Evolutionary conservation across 2,329 filamentous ascomycete genomes (phyloP), one percentile per base, ranked within the genome.

Genomic region (Xylaria sp.): DNA sequence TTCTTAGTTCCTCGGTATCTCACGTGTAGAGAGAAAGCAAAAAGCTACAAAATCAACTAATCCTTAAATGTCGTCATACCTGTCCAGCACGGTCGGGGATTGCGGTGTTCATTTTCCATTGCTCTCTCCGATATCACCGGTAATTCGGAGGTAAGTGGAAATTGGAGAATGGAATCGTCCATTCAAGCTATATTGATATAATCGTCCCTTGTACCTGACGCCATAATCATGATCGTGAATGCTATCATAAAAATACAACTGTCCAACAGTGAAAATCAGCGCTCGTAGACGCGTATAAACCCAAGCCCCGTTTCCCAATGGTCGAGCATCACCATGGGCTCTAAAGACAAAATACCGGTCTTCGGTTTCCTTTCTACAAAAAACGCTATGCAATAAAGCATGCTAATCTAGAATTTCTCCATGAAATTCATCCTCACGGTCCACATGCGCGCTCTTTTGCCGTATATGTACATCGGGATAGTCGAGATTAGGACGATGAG

Each of bases 391-490:
- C 28, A 23, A 33, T 9, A 17, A 5, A 58, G 21, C 12, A 42
- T 25, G 28, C 66, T 73, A 79, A 61, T n/a, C n/a, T n/a, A n/a
- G n/a, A 78, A 90, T 73, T 87, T 91, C 84, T 96, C 92, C 90
- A 96, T 94, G 67, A 96, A 79, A 69, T 91, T 92, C 83, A 84
- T 91, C 66, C 91, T 82, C 11, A 94, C 92, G 0, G 94, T 98
- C 94, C 94, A 97, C 92, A 97, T 96, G 17, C 94, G 83, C 15
- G 90, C 88, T 59, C 93, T 81, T 82, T 98, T 98, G 17, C 94
- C 94, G 72, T 87, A 97, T 19, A 98, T 91, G 75, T 95, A 98
- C 90, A 98, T 92, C 0, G 94, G 94, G 58, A 97, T 89, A 0
- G 92, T 91, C 57, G 84, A 87, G 2, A 92, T 72, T 75, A 96